A percentile compares a stretch with the other conserved stretches of the same genome.
Conservation (phyloP, 2,329 filamentous ascomycete species). For the Cadophora sp. region DNA sequence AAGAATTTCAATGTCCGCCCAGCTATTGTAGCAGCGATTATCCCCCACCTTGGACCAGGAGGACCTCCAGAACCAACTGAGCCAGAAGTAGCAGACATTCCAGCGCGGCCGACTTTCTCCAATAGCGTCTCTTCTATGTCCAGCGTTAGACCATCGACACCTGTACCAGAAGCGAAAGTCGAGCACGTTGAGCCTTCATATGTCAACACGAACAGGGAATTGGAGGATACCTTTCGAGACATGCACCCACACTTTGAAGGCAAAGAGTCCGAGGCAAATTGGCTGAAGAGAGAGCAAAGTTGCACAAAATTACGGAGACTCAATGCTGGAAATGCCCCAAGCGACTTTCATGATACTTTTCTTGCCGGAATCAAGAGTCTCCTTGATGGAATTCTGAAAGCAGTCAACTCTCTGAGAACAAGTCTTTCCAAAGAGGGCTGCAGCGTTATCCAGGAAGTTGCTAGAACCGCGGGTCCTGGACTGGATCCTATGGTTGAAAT, state of each 20-base stretch:
- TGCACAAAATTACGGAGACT: conserved; percentile 78
- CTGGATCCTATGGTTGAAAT: conserved; percentile 92
- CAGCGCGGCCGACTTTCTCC: conserved; percentile 54
- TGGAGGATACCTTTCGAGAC: conserved; percentile 85
- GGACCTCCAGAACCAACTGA: conserved; percentile 41
- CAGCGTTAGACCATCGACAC: conserved; percentile 59
- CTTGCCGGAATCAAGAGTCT: conserved; percentile 73
- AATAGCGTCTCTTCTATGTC: conserved; percentile 58
- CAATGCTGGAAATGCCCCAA: conserved; percentile 81
- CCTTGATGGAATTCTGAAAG: conserved; percentile 89
- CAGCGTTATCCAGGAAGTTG: conserved; percentile 83
- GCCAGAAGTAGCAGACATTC: conserved; percentile 45
- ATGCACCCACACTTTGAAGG: conserved; percentile 88
- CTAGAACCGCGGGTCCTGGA: conserved; percentile 74
- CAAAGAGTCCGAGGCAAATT: conserved; percentile 89
- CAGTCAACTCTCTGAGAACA: conserved; percentile 81
- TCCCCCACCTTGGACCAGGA: conserved; percentile 71
- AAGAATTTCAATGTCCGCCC: conserved; percentile 85
- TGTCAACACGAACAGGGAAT: conserved; percentile 81
- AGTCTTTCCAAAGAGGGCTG: conserved; percentile 90
- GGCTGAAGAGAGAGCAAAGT: conserved; percentile 84
- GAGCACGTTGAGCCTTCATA: conserved; percentile 81
- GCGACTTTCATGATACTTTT: conserved; percentile 77
- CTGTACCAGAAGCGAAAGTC: conserved; percentile 66
- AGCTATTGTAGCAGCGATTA: conserved; percentile 82